Base-by-base conservation (phyloP, 2,329 filamentous ascomycete genomes). In the Pseudogymnoascus destructans region DNA sequence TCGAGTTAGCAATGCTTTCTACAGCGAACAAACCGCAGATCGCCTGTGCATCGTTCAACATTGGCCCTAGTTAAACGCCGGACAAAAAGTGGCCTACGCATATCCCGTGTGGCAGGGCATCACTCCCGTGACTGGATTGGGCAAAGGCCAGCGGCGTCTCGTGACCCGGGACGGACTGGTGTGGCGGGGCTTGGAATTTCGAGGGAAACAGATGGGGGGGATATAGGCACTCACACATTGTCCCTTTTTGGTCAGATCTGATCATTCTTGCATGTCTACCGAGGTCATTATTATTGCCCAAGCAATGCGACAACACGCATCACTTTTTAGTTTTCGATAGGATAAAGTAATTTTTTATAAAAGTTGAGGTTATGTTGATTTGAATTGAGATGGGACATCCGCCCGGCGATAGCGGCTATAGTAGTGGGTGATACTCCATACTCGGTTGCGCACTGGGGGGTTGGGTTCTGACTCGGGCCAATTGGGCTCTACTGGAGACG, bases 221-320 rank as follows among this genome's bases (percentile, higher is more conserved):
- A 15, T 27, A 8, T 25, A 15, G 38, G 42, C 25, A 30, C 42
- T 52, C 42, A 52, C 42, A 52, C 42, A 52, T 52, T 52, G 42
- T 52, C 42, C 42, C 42, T 52, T 52, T 23, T 2, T 52, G 8
- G 13, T 52, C 23, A 52, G 42, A 7, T 52, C 23, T 52, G 23
- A 52, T 52, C 42, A 52, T 52, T 52, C 23, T 52, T 52, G n/a
- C n/a, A 52, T 52, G 42, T 52, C 9, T 52, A 52, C 42, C 42
- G 42, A 52, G 42, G 23, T 52, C 42, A 49, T 49, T 49, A 52
- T 52, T 52, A 52, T 30, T 52, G 42, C 42, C 42, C 25, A 17
- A 27, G 42, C 42, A 52, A 52, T 52, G 42, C 42, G 42, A 52
- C 42, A 23, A 52, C 8, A 52, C 42, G 42, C 42, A 52, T 52